phyloP scores from a whole-genome alignment of 805 yeast genomes.

The Yarrowia sp. region DNA sequence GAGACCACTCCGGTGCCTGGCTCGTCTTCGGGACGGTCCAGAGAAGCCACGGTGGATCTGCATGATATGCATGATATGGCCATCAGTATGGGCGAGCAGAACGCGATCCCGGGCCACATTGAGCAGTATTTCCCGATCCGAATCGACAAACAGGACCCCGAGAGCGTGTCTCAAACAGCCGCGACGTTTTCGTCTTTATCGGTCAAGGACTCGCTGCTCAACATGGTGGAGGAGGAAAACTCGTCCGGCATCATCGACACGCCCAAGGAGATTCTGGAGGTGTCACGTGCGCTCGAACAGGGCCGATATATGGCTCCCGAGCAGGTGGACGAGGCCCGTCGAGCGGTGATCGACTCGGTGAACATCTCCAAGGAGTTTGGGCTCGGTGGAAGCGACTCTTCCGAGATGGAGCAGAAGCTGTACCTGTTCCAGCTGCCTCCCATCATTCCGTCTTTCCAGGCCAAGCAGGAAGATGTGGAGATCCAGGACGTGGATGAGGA shows the following conservation, averaged over 20 bases:
- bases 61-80: conserved; percentile 33
- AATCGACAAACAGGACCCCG: conserved; percentile 41
- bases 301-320: conserved; percentile 37
- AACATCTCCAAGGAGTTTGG: conserved; percentile 34
- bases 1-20: conserved; percentile 7
- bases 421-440: conserved; percentile 60
- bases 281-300: conserved; percentile 30
- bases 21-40: conserved; percentile 2
- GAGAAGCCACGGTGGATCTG: conserved; percentile 23
- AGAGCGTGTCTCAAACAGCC: conserved; percentile 34
- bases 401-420: conserved; percentile 46
- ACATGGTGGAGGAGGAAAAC: conserved; percentile 17
- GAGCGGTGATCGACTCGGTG: conserved; percentile 15
- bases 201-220: conserved; percentile 1
- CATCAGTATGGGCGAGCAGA: conserved; percentile 31
- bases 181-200: not conserved
- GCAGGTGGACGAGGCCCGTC: conserved; percentile 38
- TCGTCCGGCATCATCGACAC: conserved; percentile 15
- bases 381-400: conserved; percentile 31
- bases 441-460: conserved; percentile 53
- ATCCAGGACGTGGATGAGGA: not conserved
- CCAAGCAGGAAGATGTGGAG: not conserved
- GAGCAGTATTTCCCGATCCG: conserved; percentile 45
- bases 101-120: conserved; percentile 40
- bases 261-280: conserved; percentile 38